Conservation (phyloP, 345 rosid genomes). For the Turritis glabra region DNA sequence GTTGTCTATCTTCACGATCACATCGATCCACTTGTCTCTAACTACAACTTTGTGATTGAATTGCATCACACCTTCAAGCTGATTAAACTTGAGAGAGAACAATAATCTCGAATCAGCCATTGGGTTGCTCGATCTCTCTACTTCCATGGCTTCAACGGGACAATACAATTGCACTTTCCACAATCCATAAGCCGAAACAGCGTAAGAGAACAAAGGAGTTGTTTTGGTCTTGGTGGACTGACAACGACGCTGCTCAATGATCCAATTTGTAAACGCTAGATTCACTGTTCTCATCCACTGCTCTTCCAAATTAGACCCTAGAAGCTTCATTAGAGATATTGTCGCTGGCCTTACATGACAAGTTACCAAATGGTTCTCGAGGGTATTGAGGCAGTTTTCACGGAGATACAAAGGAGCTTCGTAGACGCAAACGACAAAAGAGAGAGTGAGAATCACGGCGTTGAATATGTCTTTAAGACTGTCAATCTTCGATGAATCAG, state of each 20-base stretch:
- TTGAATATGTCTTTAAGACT: conserved; percentile 57
- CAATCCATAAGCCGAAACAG: conserved; percentile 56
- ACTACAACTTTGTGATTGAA: conserved; percentile 57
- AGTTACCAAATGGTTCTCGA: conserved; percentile 53
- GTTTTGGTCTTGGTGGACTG: conserved; percentile 24
- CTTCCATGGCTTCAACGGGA: conserved; percentile 82
- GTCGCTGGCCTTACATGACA: conserved; percentile 46
- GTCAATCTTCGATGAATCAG: conserved; percentile 28
- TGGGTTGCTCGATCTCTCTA: conserved; percentile 53
- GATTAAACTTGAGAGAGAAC: conserved; percentile 81
- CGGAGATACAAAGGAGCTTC: conserved; percentile 78
- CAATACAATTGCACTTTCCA: conserved; percentile 90
- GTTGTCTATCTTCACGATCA: conserved; percentile 67
- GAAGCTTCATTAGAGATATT: conserved; percentile 52
- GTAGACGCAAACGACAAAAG: conserved; percentile 62
- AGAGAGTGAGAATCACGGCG: conserved; percentile 56
- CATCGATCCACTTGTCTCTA: conserved; percentile 60
- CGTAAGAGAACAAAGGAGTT: conserved; percentile 67
- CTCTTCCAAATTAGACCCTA: conserved; percentile 83
- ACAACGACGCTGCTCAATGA: conserved; percentile 43
- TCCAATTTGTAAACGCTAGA: conserved; percentile 82
- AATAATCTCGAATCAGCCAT: conserved; percentile 53
- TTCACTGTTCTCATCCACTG: conserved; percentile 84
- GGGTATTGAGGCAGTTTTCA: conserved; percentile 46
- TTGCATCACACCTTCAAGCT: conserved; percentile 86